These are phyloP conservation scores for Daphne laureola DNA, from an alignment of 441 rosid species.

Conservation along the genomic window DNA sequence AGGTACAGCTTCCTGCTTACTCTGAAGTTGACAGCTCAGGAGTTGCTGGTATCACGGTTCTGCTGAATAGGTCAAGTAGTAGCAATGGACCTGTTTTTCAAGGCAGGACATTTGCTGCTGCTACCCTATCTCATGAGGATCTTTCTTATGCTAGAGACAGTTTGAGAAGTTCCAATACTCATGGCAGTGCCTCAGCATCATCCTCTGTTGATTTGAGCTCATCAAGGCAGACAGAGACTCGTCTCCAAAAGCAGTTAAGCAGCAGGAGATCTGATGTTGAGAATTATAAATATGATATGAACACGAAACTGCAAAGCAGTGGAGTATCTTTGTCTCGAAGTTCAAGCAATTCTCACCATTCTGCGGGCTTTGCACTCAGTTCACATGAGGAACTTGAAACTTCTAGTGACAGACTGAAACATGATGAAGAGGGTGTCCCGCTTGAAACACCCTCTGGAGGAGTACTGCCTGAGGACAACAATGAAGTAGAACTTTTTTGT, in stretches of 20 bases:
- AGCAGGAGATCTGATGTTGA: conserved; percentile 67
- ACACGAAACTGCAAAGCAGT: conserved; percentile 52
- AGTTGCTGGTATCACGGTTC: conserved; percentile 56
- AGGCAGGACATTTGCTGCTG: conserved; percentile 50
- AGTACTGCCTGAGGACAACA: conserved; percentile 27
- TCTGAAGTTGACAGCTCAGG: conserved; percentile 37
- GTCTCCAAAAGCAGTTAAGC: conserved; percentile 61
- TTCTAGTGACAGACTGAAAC: conserved; percentile 25
- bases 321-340: conserved; percentile 51
- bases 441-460: conserved; percentile 30
- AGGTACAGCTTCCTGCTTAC: conserved; percentile 23
- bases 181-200: conserved; percentile 72
- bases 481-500: conserved; percentile 23
- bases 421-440: conserved; percentile 26
- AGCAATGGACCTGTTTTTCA: conserved; percentile 61
- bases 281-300: conserved; percentile 46
- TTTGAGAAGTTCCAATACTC: conserved; percentile 78
- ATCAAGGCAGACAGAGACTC: conserved; percentile 52
- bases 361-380: conserved; percentile 37
- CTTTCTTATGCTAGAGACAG: conserved; percentile 67
- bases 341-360: conserved; percentile 41
- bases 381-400: conserved; percentile 33
- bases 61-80: conserved; percentile 80
- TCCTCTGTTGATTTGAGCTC: conserved; percentile 78
- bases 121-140: conserved; percentile 57